Conservation (phyloP, 805 yeast species). For the Pichia nanzhaoensis region DNA sequence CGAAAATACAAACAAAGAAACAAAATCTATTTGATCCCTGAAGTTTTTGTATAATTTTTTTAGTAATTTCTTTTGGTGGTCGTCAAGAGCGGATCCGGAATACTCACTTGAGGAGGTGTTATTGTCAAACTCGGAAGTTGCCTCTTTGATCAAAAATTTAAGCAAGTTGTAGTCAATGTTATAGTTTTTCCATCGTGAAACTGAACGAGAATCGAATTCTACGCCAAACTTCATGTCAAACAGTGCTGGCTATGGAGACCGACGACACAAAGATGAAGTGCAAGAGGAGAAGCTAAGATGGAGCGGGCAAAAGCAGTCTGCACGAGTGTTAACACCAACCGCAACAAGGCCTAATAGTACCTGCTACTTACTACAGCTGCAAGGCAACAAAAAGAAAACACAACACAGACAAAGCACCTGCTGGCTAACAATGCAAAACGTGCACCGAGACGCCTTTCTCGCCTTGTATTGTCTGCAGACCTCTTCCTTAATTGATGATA, state of each 20-base stretch:
- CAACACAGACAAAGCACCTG: too few relatives aligned
- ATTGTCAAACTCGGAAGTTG: constrained; percentile 35
- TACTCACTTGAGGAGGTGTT: constrained; percentile 5
- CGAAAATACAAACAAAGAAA: constrained; percentile 56
- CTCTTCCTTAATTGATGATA: too few relatives aligned
- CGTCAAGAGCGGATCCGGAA: constrained; percentile 9
- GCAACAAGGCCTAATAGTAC: too few relatives aligned
- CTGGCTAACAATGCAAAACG: too few relatives aligned
- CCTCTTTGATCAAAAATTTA: constrained; percentile 55
- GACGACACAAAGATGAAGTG: background rate
- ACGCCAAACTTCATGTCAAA: constrained; percentile 79
- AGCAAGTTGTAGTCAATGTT: constrained; percentile 79
- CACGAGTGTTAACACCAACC: too few relatives aligned
- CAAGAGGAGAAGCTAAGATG: background rate
- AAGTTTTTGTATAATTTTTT: constrained; percentile 38
- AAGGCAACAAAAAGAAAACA: too few relatives aligned
- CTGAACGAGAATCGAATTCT: constrained; percentile 65
- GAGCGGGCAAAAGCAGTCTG: too few relatives aligned
- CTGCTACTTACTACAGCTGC: too few relatives aligned
- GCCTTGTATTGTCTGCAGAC: too few relatives aligned
- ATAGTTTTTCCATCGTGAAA: constrained; percentile 82
- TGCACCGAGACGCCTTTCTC: too few relatives aligned
- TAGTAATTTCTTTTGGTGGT: constrained; percentile 19
- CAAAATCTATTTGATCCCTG: constrained; percentile 52
- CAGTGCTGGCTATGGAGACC: background rate